Evolutionary conservation across 192 early-diverging fungal genomes (phyloP), one percentile per base, ranked within the genome.

Genomic region (Coemansia sp.): DNA sequence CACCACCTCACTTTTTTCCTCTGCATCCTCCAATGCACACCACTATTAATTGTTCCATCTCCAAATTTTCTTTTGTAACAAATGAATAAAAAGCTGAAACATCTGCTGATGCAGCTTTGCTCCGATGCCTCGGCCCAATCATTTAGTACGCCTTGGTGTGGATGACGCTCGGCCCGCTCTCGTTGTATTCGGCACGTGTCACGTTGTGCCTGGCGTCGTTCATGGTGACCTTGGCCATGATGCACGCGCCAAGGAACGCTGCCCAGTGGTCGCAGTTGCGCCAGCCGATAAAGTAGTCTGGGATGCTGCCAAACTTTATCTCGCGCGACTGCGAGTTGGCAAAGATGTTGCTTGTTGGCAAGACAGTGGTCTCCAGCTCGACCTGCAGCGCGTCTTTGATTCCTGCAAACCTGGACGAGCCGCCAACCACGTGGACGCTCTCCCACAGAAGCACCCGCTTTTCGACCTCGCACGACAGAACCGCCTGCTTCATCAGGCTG

Each of bases 181-280:
- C 93, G 79, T 96, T 96, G 76, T 98, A 98, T 78, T 98, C 96
- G 22, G 89, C 85, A 81, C 94, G 88, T 51, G 85, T 88, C 65
- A 91, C 86, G 75, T 89, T 89, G 78, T 90, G 86, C 52, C 86
- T 87, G 32, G 88, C 75, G 61, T 91, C 88, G 20, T 85, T 80
- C 79, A 93, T 86, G 18, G 88, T 84, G 37, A 96, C 89, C 88
- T 95, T 95, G 48, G 93, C 93, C 59, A 91, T 88, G 78, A 99
- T 94, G 34, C 87, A 87, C 15, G 88, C 94, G 8, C 97, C 97
- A 9, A 97, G 75, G 76, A 88, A 97, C 34, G 88, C 84, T 1
- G 91, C 81, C 74, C 90, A 89, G 37, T 91, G 83, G 61, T 78
- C 86, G 39, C 86, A 74, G 41, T 90, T 87, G 81, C 92, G 92